Percentiles rank a stretch among this genome's conserved stretches.
Evolutionary conservation across 352 stramenopile species (phyloP).

Genomic region (Phytophthora hybrid): DNA sequence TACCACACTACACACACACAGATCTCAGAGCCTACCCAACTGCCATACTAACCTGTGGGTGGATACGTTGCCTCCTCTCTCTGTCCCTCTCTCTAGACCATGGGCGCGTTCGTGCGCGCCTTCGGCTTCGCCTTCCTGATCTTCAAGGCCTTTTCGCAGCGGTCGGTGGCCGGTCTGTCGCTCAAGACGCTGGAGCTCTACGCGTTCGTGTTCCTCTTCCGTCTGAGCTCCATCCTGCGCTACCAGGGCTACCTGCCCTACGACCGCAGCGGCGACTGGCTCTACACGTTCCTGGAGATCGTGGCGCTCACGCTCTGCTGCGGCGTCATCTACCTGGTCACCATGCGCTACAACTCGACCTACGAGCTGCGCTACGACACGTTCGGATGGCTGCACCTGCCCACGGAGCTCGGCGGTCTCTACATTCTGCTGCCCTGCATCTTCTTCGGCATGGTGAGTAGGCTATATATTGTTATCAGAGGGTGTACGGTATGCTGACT

Average conservation of each 20-base stretch:
- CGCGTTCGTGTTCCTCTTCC: slow-evolving; percentile 96
- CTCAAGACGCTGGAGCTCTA: slow-evolving; percentile 99
- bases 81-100: slow-evolving; percentile 61
- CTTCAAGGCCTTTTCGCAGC: slow-evolving; percentile 95
- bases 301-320: slow-evolving; percentile 90
- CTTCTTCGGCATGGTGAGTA: slow-evolving; percentile 83
- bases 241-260: slow-evolving; percentile 97
- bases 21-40: too few relatives aligned
- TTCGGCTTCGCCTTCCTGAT: slow-evolving; percentile 95
- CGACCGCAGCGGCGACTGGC: slow-evolving; percentile 96
- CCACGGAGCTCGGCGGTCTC: slow-evolving; percentile 82
- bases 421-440: slow-evolving; percentile 91
- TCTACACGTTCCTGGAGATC: slow-evolving; percentile 98
- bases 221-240: slow-evolving; percentile 96
- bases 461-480: background rate
- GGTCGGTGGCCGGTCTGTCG: slow-evolving; percentile 93
- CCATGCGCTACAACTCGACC: slow-evolving; percentile 93
- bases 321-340: slow-evolving; percentile 92
- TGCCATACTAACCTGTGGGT: background rate
- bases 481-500: background rate
- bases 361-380: slow-evolving; percentile 97
- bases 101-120: slow-evolving; percentile 89
- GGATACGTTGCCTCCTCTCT: background rate
- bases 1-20: background rate
- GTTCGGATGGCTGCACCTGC: slow-evolving; percentile 93